Base-by-base conservation (phyloP, 1,284 basidiomycete genomes). In the Heterobasidion annosum region DNA sequence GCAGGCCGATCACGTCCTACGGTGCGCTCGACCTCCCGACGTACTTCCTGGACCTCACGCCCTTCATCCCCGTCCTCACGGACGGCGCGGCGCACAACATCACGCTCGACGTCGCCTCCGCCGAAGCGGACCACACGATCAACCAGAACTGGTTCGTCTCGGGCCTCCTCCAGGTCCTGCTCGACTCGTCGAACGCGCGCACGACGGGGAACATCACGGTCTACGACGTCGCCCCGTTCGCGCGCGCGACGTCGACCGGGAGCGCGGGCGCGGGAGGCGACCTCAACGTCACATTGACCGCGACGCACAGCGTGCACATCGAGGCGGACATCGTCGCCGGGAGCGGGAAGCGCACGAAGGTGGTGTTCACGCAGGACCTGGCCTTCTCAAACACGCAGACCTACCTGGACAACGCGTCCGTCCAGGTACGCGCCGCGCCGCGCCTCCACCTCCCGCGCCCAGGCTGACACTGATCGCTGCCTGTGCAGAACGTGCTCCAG, bases 131-230 rank as follows among this genome's bases (percentile, higher is more conserved):
- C 59, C 82, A 82, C 57, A 70, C 75, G 8, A 82, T 86, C 62
- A 78, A 86, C 54, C 73, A 77, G 57, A 87, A 88, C 63, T 92
- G 90, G 90, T 89, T 81, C 66, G 76, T 89, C 44, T 87, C 87
- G 8, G 87, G 83, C 2, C 70, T 79, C 42, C 72, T 91, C 4
- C 85, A 88, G 65, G 81, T 89, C 46, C 65, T 85, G 56, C 80
- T 81, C 0, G 85, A 88, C 63, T 65, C 78, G 9, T 86, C 85
- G 33, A 68, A 73, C 3, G 68, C 72, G 59, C 83, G 73, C 3
- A 89, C 88, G 1, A 87, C 79, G 1, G 88, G 88, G 43, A 74
- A 72, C 44, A 86, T 90, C 53, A 83, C 76, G 0, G 60, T 64
- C 7, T 84, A 87, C 59, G 66, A 76, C 16, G 85, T 70, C 18